phyloP scores from a whole-genome alignment of 2,329 filamentous ascomycete genomes.

The Xylariaceae sp. region DNA sequence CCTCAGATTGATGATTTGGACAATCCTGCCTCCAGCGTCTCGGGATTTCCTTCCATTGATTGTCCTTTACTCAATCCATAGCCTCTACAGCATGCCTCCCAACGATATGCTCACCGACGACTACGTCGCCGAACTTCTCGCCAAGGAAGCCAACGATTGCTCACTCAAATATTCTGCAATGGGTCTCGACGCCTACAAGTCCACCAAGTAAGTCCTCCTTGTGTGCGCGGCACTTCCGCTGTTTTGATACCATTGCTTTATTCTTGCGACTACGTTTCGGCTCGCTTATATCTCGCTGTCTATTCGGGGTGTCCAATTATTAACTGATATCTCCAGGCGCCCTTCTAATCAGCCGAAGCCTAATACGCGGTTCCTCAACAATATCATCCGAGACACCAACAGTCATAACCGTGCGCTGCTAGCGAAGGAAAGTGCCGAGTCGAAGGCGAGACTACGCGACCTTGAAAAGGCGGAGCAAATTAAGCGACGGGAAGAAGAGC shows the following conservation, averaged over 20 bases:
- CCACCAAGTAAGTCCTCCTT: conserved; percentile 46
- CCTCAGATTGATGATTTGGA: too few relatives aligned
- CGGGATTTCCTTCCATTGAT: not conserved
- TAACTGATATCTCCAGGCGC: conserved; percentile 50
- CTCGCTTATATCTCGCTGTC: not conserved
- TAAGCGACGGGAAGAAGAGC: conserved; percentile 40
- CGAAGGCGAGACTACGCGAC: conserved; percentile 67
- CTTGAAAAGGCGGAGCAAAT: conserved; percentile 55
- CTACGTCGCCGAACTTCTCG: conserved; percentile 78
- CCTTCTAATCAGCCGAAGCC: conserved; percentile 73
- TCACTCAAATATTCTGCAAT: conserved; percentile 74
- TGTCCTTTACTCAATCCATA: not conserved
- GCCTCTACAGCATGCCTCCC: conserved; percentile 27
- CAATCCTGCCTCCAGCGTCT: not conserved
- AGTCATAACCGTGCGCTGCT: conserved; percentile 85
- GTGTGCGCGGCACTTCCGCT: conserved; percentile 8
- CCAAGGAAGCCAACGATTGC: conserved; percentile 75
- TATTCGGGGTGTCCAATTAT: conserved; percentile 4
- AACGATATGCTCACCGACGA: conserved; percentile 67
- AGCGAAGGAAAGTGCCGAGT: conserved; percentile 81
- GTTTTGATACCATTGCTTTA: not conserved
- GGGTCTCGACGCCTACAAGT: conserved; percentile 68
- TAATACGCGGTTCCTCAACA: conserved; percentile 85
- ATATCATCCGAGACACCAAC: conserved; percentile 87
- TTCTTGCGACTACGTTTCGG: not conserved